phyloP scores from a whole-genome alignment of 352 stramenopile species.

The Pythium volutum region DNA sequence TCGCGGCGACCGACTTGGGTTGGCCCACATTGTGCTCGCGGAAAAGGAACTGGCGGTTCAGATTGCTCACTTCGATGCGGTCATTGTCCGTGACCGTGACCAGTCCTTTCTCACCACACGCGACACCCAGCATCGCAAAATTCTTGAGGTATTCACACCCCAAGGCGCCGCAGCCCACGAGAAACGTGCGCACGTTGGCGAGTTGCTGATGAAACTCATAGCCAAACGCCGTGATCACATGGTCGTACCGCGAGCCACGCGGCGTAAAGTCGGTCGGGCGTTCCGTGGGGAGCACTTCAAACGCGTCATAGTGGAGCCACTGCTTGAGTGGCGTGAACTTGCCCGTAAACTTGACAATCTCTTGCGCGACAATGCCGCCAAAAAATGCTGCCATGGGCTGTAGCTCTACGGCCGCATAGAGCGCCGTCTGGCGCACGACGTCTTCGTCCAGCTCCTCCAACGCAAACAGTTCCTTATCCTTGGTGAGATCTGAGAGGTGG shows the following conservation, averaged over 20 bases:
- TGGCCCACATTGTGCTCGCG: slow-evolving; percentile 85
- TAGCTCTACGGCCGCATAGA: slow-evolving; percentile 67
- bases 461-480: slow-evolving; percentile 51
- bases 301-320: slow-evolving; percentile 82
- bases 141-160: slow-evolving; percentile 88
- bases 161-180: slow-evolving; percentile 78
- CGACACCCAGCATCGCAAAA: slow-evolving; percentile 81
- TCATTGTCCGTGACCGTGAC: slow-evolving; percentile 86
- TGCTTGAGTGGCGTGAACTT: slow-evolving; percentile 86
- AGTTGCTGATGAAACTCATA: slow-evolving; percentile 68
- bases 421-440: slow-evolving; percentile 48
- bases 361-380: slow-evolving; percentile 75
- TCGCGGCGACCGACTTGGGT: slow-evolving; percentile 80
- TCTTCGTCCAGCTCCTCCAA: slow-evolving; percentile 75
- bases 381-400: slow-evolving; percentile 82
- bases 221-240: slow-evolving; percentile 71
- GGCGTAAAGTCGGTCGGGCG: slow-evolving; percentile 49
- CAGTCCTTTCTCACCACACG: slow-evolving; percentile 70
- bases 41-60: slow-evolving; percentile 87
- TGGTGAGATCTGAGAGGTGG: slow-evolving; percentile 60
- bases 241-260: slow-evolving; percentile 72
- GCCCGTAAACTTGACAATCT: slow-evolving; percentile 88
- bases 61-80: slow-evolving; percentile 86
- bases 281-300: slow-evolving; percentile 72
- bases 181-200: slow-evolving; percentile 71